Percentiles rank a stretch among this genome's conserved stretches.
Evolutionary conservation across 164 flowering plant genomes (phyloP).

Genomic region (Taxillus chinensis): DNA sequence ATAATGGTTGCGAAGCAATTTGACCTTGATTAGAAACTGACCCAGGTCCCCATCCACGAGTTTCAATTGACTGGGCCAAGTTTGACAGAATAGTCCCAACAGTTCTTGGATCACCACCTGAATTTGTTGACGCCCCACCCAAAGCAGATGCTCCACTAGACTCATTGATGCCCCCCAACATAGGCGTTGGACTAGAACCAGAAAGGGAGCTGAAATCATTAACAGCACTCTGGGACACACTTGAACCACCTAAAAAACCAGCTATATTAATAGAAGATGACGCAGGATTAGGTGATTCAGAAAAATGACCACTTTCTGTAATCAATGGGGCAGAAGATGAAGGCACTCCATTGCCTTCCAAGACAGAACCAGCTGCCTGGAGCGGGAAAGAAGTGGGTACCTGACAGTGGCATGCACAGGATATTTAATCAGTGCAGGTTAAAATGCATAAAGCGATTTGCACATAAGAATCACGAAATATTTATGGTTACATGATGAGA

Average conservation of each 20-base stretch:
- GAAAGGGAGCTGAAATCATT: constrained; percentile 6
- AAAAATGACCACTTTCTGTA: constrained; percentile 9
- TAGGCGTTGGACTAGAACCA: constrained; percentile 5
- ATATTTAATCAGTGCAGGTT: no score
- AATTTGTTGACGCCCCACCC: constrained; percentile 7
- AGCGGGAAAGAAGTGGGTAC: not conserved
- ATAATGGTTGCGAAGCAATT: constrained; percentile 4
- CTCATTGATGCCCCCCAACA: constrained; percentile 4
- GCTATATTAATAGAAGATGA: constrained; percentile 4
- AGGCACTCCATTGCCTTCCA: constrained; percentile 9
- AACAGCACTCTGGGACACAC: constrained; percentile 1
- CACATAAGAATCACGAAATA: no score
- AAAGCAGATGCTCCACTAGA: constrained; percentile 12
- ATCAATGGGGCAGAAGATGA: constrained; percentile 2
- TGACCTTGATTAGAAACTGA: constrained; percentile 15
- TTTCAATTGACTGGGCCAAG: constrained; percentile 12
- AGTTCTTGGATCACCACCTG: constrained; percentile 9
- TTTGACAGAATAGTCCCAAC: constrained; percentile 15
- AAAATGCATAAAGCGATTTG: no score
- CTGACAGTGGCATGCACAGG: no score
- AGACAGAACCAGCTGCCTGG: constrained; percentile 9
- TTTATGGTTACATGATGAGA: no score
- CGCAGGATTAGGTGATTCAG: not conserved
- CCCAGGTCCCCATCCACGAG: constrained; percentile 20
- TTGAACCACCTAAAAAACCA: constrained; percentile 6